Conservation (phyloP, 164 flowering plant genomes). For the Macadamia tetraphylla region DNA sequence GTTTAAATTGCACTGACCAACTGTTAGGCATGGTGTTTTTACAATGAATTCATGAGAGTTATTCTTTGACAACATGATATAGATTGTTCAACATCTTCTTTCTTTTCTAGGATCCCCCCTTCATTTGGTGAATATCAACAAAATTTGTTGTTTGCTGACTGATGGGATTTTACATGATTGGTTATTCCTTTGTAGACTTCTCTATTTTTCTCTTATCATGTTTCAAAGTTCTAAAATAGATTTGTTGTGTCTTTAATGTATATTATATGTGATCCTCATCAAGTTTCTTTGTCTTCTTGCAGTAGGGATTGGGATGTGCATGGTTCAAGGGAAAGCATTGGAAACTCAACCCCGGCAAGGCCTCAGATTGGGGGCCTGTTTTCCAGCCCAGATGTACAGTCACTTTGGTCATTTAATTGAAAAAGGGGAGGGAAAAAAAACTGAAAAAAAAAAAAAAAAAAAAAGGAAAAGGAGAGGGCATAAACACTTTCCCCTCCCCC, state of each 20-base stretch:
- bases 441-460: slow-evolving; percentile 2
- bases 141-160: too few relatives aligned
- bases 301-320: slow-evolving; percentile 51
- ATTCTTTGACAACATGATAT: too few relatives aligned
- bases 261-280: neutral
- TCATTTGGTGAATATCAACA: too few relatives aligned
- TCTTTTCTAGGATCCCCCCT: too few relatives aligned
- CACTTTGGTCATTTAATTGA: slow-evolving; percentile 82
- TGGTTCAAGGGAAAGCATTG: slow-evolving; percentile 42
- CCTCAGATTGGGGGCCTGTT: slow-evolving; percentile 56
- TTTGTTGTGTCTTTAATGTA: neutral
- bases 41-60: too few relatives aligned
- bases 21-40: too few relatives aligned
- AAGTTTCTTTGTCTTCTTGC: slow-evolving; percentile 18
- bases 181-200: neutral
- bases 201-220: neutral
- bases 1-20: too few relatives aligned
- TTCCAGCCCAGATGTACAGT: slow-evolving; percentile 73
- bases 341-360: slow-evolving; percentile 31
- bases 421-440: slow-evolving; percentile 8
- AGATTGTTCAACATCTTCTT: too few relatives aligned
- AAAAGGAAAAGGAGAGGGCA: neutral
- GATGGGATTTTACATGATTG: too few relatives aligned
- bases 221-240: neutral
- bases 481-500: slow-evolving; percentile 10